phyloP scores from a whole-genome alignment of 1,284 basidiomycete species.

The Rhodotorula sp. region DNA sequence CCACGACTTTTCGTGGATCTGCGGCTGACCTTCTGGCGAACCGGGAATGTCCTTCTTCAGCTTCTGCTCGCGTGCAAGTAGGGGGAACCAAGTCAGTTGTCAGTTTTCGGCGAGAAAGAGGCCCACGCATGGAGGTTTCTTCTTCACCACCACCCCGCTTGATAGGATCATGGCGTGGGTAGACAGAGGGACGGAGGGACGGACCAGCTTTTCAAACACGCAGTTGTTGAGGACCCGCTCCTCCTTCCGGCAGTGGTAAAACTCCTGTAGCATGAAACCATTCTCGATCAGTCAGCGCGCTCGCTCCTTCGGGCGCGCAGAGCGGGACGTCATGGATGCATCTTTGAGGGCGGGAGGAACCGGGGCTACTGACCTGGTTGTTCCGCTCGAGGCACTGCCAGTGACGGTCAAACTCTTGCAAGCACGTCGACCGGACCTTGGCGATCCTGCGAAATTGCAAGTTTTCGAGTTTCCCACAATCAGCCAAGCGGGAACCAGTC shows the following conservation, averaged over 20 bases:
- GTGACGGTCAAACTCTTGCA: slow-evolving; percentile 84
- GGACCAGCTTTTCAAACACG: slow-evolving; percentile 86
- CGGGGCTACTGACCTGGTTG: slow-evolving; percentile 73
- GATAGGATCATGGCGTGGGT: no score
- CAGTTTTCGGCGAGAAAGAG: neutral
- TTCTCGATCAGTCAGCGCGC: neutral
- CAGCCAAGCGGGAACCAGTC: no score
- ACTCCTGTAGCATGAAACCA: slow-evolving; percentile 61
- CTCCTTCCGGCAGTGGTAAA: slow-evolving; percentile 83
- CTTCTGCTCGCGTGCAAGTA: slow-evolving; percentile 59
- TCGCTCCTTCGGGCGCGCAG: no score
- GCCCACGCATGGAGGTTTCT: neutral
- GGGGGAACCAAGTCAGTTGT: neutral
- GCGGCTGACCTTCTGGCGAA: slow-evolving; percentile 76
- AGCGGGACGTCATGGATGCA: neutral
- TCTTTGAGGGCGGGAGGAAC: neutral
- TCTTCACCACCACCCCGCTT: no score
- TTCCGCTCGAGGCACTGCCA: slow-evolving; percentile 93
- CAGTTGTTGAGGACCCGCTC: slow-evolving; percentile 90
- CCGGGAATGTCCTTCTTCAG: slow-evolving; percentile 91
- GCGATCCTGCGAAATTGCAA: slow-evolving; percentile 62
- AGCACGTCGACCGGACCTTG: slow-evolving; percentile 91
- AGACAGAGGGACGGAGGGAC: neutral
- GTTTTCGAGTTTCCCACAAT: no score
- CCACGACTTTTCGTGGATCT: slow-evolving; percentile 83